Evolutionary conservation across 441 rosid genomes (phyloP).

Genomic region (Hura crepitans): DNA sequence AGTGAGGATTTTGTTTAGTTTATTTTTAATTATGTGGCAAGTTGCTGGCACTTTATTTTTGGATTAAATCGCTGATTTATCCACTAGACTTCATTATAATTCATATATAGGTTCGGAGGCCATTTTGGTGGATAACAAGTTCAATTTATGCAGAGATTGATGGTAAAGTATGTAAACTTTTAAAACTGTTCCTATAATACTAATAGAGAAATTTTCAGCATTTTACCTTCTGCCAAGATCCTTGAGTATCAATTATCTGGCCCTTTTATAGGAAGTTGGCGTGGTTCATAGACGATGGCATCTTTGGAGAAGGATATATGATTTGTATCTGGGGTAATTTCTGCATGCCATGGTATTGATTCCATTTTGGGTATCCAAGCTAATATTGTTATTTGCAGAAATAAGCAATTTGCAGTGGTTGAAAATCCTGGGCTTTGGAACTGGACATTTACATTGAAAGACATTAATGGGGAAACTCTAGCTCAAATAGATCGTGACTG

Average conservation of each 20-base stretch:
- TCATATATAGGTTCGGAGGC: slow-evolving; percentile 72
- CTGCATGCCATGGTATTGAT: slow-evolving; percentile 6
- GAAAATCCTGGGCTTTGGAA: slow-evolving; percentile 96
- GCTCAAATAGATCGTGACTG: slow-evolving; percentile 93
- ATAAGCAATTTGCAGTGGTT: slow-evolving; percentile 83
- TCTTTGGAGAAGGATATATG: slow-evolving; percentile 94
- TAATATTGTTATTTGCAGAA: slow-evolving; percentile 38
- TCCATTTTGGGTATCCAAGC: background rate
- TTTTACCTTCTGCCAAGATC: slow-evolving; percentile 13
- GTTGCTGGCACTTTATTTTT: slow-evolving; percentile 22
- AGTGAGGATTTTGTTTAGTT: slow-evolving; percentile 41
- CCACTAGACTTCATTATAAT: slow-evolving; percentile 25
- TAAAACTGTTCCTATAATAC: slow-evolving; percentile 5
- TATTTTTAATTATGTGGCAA: slow-evolving; percentile 14
- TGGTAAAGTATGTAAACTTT: slow-evolving; percentile 58
- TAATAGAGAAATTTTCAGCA: slow-evolving; percentile 10
- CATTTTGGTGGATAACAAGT: slow-evolving; percentile 96
- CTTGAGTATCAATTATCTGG: slow-evolving; percentile 10
- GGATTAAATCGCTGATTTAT: slow-evolving; percentile 24
- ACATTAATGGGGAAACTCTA: slow-evolving; percentile 63
- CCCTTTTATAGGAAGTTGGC: slow-evolving; percentile 63
- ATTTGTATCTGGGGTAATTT: slow-evolving; percentile 83
- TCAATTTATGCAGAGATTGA: slow-evolving; percentile 88
- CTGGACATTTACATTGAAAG: slow-evolving; percentile 94
- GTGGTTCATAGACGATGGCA: slow-evolving; percentile 98